phyloP scores from a whole-genome alignment of 2,329 filamentous ascomycete species.

The Trichoderma pleuroti region DNA sequence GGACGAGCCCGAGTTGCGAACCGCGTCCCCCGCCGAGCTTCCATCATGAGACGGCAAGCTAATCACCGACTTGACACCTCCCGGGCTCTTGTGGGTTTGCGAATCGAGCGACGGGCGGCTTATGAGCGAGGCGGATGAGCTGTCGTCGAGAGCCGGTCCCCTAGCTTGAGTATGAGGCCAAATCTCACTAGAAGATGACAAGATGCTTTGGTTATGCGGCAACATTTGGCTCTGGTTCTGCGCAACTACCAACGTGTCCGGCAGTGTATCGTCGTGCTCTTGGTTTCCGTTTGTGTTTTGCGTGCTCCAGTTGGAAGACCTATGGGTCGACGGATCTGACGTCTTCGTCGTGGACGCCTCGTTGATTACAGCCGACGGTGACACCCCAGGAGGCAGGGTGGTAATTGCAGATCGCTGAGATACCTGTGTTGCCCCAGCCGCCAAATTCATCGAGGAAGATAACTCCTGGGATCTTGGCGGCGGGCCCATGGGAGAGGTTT shows the following conservation, averaged over 20 bases:
- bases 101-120: conserved; percentile 41
- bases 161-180: conserved; percentile 60
- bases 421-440: conserved; percentile 53
- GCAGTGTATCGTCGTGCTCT: conserved; percentile 41
- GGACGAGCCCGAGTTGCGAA: conserved; percentile 34
- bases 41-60: conserved; percentile 31
- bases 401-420: conserved; percentile 63
- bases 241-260: conserved; percentile 49
- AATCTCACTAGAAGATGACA: conserved; percentile 43
- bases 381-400: conserved; percentile 54
- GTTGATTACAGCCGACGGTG: conserved; percentile 63
- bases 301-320: conserved; percentile 64
- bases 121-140: conserved; percentile 27
- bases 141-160: conserved; percentile 42
- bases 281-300: conserved; percentile 67
- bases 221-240: conserved; percentile 38
- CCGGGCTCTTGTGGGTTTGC: conserved; percentile 21
- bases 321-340: conserved; percentile 63
- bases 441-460: conserved; percentile 35
- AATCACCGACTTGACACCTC: conserved; percentile 20
- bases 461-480: conserved; percentile 40
- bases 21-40: conserved; percentile 36
- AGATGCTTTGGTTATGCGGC: background rate
- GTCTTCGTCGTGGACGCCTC: conserved; percentile 95
- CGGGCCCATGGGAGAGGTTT: conserved; percentile 46